These are phyloP conservation scores for Chlorella variabilis DNA, from an alignment of 163 green algal genomes.

Conservation along the genomic window DNA sequence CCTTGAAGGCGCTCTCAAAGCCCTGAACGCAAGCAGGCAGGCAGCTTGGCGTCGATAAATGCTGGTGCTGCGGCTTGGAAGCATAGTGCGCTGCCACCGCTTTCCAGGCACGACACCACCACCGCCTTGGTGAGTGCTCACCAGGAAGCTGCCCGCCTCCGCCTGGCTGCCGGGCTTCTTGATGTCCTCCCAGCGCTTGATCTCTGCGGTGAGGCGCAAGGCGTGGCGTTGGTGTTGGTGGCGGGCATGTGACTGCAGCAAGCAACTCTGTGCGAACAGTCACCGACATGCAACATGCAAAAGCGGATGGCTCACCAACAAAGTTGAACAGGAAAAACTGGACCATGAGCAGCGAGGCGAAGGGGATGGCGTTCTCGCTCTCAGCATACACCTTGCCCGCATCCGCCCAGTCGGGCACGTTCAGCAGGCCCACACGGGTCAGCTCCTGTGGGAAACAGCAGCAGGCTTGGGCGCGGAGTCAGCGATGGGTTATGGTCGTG, in stretches of 20 bases:
- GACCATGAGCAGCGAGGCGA: conserved; percentile 55
- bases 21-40: conserved; percentile 55
- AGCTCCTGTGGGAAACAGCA: conserved; percentile 23
- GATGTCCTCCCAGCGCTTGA: conserved; percentile 66
- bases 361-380: conserved; percentile 46
- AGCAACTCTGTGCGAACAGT: no score
- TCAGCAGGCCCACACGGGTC: conserved; percentile 73
- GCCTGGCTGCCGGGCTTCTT: conserved; percentile 69
- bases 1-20: conserved; percentile 78
- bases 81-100: no score
- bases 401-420: conserved; percentile 71
- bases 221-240: background rate
- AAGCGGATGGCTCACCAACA: conserved; percentile 27
- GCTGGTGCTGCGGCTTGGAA: no score
- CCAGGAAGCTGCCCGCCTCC: conserved; percentile 62
- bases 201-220: conserved; percentile 38
- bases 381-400: conserved; percentile 59
- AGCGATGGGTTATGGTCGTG: no score
- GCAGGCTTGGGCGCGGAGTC: no score
- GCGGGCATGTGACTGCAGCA: no score
- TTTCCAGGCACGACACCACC: no score
- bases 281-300: no score
- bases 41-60: background rate
- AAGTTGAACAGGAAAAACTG: conserved; percentile 63
- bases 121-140: background rate